Percentiles rank a stretch among this genome's conserved stretches.
Conservation (phyloP, 345 rosid species). For the Raphanus sativus region DNA sequence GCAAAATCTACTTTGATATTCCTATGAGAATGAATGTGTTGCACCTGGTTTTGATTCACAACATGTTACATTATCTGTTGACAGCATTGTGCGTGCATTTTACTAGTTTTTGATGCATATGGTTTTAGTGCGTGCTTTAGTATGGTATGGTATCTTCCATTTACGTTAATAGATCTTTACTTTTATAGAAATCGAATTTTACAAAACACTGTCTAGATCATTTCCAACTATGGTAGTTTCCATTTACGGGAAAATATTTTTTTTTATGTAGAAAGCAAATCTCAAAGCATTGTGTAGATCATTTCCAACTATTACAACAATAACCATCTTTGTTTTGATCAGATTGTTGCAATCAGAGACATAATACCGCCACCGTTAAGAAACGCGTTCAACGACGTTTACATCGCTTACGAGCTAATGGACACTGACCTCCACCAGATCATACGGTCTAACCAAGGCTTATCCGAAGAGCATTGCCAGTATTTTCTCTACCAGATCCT, state of each 20-base stretch:
- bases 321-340: slow-evolving; percentile 17
- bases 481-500: slow-evolving; percentile 97
- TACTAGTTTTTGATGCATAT: not conserved
- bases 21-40: not conserved
- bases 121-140: not conserved
- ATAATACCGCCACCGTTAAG: slow-evolving; percentile 91
- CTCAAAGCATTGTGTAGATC: not conserved
- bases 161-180: not conserved
- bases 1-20: slow-evolving; percentile 1
- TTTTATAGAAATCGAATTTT: not conserved
- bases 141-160: slow-evolving; percentile 13
- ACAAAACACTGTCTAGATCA: not conserved
- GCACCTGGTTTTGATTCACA: not conserved
- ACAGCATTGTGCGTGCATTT: slow-evolving; percentile 3
- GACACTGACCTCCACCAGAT: slow-evolving; percentile 91
- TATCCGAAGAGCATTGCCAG: slow-evolving; percentile 97
- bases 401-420: slow-evolving; percentile 95
- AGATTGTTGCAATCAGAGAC: slow-evolving; percentile 99
- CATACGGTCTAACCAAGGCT: slow-evolving; percentile 78
- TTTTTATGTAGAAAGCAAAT: not conserved
- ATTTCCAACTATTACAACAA: not conserved
- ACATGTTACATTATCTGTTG: not conserved
- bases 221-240: not conserved
- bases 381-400: slow-evolving; percentile 82
- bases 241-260: not conserved